Evolutionary conservation across 2,329 filamentous ascomycete species (phyloP).

Genomic region (Fusarium stilboides): DNA sequence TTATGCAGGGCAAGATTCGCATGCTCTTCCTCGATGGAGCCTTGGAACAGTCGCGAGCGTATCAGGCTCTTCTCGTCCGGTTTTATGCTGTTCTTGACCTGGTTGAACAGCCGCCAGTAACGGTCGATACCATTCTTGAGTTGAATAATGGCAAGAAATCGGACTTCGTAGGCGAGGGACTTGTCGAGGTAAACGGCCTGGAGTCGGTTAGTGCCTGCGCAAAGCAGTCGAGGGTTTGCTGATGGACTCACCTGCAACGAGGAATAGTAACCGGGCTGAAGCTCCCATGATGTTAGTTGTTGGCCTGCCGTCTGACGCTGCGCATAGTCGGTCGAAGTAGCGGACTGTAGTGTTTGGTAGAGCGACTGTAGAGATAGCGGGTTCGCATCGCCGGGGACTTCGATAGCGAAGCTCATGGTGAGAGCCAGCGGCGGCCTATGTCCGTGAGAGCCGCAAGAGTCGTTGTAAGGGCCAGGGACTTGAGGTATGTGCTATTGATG

Average conservation of each 20-base stretch:
- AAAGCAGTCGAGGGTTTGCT: neutral
- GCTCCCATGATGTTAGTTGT: slow-evolving; percentile 81
- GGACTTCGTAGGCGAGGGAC: slow-evolving; percentile 80
- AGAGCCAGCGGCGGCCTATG: slow-evolving; percentile 39
- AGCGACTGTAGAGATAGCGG: slow-evolving; percentile 76
- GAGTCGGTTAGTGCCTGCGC: slow-evolving; percentile 27
- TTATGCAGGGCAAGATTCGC: slow-evolving; percentile 86
- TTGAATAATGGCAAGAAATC: slow-evolving; percentile 92
- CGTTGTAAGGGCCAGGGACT: slow-evolving; percentile 20
- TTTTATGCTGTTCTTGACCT: slow-evolving; percentile 74
- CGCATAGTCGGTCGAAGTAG: slow-evolving; percentile 73
- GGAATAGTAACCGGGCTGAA: slow-evolving; percentile 75
- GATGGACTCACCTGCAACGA: slow-evolving; percentile 72
- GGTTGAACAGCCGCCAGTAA: slow-evolving; percentile 82
- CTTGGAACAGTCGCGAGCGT: slow-evolving; percentile 80
- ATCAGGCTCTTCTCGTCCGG: slow-evolving; percentile 84
- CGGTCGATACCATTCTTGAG: slow-evolving; percentile 97
- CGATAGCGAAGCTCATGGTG: slow-evolving; percentile 79
- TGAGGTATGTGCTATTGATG: slow-evolving; percentile 6
- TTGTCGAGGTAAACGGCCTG: slow-evolving; percentile 87
- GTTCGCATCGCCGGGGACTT: slow-evolving; percentile 85
- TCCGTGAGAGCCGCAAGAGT: slow-evolving; percentile 36
- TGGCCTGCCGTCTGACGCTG: slow-evolving; percentile 78
- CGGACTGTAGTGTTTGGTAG: slow-evolving; percentile 74
- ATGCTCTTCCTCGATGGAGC: slow-evolving; percentile 83